Percentiles rank a stretch among this genome's conserved stretches.
Evolutionary conservation across 768 basidiomycete species (phyloP).

Genomic region (Rhodocollybia butyracea): DNA sequence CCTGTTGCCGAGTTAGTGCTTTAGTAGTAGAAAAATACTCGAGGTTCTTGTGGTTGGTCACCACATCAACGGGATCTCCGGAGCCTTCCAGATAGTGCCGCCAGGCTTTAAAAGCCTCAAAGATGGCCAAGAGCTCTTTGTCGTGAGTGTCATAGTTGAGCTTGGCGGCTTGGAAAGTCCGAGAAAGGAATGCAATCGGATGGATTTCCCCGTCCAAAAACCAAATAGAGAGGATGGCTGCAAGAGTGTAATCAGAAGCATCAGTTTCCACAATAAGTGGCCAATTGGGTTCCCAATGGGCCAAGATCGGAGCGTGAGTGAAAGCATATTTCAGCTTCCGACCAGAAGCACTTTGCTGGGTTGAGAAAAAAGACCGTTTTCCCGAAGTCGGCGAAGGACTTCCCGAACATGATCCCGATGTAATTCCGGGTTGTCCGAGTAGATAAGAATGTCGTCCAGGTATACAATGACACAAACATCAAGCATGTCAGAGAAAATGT

Average conservation of each 20-base stretch:
- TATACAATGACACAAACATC: slow-evolving; percentile 31
- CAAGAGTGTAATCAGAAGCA: no score
- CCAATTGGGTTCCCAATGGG: no score
- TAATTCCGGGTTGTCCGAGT: slow-evolving; percentile 20
- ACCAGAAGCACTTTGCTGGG: slow-evolving; percentile 34
- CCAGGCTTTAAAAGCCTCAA: no score
- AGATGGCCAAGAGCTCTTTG: slow-evolving; percentile 34
- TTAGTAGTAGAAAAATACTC: slow-evolving; percentile 4
- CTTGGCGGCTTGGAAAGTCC: slow-evolving; percentile 19
- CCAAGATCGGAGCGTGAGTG: slow-evolving; percentile 3
- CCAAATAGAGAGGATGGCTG: no score
- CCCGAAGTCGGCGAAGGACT: slow-evolving; percentile 19
- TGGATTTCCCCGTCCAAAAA: no score
- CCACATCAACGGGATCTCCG: slow-evolving; percentile 12
- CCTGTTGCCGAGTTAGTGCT: no score
- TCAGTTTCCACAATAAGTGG: no score
- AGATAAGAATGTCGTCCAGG: slow-evolving; percentile 41
- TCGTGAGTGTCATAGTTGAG: slow-evolving; percentile 32
- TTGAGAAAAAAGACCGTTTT: slow-evolving; percentile 29
- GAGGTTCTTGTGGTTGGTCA: slow-evolving; percentile 16
- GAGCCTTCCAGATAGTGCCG: slow-evolving; percentile 1
- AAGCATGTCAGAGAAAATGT: slow-evolving; percentile 33
- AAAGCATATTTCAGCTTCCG: slow-evolving; percentile 8
- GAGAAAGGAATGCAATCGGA: slow-evolving; percentile 22
- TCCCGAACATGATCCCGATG: slow-evolving; percentile 15